Evolutionary conservation across 1,284 basidiomycete species (phyloP).

Genomic region (Naganishia albida): DNA sequence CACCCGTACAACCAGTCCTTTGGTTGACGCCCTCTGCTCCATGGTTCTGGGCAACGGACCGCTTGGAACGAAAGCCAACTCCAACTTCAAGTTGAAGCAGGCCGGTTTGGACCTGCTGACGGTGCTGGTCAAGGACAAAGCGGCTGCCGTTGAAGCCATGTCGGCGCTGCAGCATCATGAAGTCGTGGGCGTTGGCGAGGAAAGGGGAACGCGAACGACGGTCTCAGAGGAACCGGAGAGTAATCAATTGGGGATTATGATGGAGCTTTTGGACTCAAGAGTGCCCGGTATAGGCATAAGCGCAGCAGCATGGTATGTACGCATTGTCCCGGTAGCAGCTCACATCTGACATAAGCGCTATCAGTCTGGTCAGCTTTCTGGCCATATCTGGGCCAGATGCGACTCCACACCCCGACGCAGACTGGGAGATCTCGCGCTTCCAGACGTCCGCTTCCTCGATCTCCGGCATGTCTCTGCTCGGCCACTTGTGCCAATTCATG

Average conservation of each 20-base stretch:
- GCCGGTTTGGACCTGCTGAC: constrained; percentile 69
- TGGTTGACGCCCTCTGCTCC: constrained; percentile 59
- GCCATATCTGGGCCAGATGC: constrained; percentile 3
- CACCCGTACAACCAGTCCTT: constrained; percentile 51
- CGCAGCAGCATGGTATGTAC: constrained; percentile 47
- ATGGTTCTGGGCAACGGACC: constrained; percentile 61
- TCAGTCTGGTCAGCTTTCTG: constrained; percentile 25
- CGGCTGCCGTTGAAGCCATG: constrained; percentile 21
- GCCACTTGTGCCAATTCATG: constrained; percentile 20
- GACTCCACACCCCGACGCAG: constrained; percentile 29
- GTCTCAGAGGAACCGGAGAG: background rate
- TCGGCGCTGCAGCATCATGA: constrained; percentile 10
- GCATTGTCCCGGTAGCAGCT: background rate
- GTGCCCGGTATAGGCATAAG: constrained; percentile 46
- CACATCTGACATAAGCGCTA: background rate
- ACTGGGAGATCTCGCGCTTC: constrained; percentile 2
- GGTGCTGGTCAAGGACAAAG: constrained; percentile 65
- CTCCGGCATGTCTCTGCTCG: constrained; percentile 1
- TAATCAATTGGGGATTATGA: constrained; percentile 25
- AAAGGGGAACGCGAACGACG: background rate
- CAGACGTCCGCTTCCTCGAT: constrained; percentile 2
- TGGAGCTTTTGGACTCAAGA: constrained; percentile 41
- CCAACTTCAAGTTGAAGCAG: constrained; percentile 63
- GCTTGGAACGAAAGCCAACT: constrained; percentile 22
- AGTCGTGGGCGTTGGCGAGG: constrained; percentile 15